Base-by-base conservation (phyloP, 1,284 basidiomycete genomes). In the Leccinum pachyderme region DNA sequence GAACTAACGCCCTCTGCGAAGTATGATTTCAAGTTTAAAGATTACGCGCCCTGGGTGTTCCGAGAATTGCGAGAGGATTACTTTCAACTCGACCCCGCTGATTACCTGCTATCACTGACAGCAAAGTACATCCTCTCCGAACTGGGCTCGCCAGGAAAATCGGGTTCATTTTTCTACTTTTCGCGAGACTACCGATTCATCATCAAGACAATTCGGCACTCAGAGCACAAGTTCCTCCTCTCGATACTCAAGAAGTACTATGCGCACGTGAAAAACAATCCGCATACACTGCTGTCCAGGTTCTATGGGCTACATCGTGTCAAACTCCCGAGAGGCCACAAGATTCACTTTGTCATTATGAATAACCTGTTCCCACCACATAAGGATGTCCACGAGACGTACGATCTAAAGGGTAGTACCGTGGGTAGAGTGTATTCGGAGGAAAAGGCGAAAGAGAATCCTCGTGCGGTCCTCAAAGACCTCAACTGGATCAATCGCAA, bases 301-400 rank as follows among this genome's bases (percentile, higher is more conserved):
- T 98, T 99, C 75, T 99, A 98, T 68, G 96, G 96, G 11, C 78
- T 99, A 12, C 96, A 99, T 67, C 89, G 96, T 52, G 96, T 99
- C 62, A 98, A 99, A 75, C 83, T 99, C 4, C 96, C 96, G 0
- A 82, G 84, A 24, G 96, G 96, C 0, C 81, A 83, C 51, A 99
- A 99, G 77, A 98, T 99, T 54, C 96, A 99, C 73, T 99, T 99
- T 70, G 94, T 98, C 54, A 97, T 99, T 75, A 98, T 99, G 95
- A 99, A 99, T 80, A 99, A 99, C 72, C 81, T 99, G 45, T 98
- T 99, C 77, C 96, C 96, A 0, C 91, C 96, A 0, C 96, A 98
- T 75, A 87, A 93, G 63, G 97, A 99, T 72, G 83, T 99, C 47
- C 96, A 99, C 75, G 96, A 98, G 77, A 97, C 95, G 32, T 99